Evolutionary conservation across 768 basidiomycete species (phyloP), one percentile per base, ranked within the genome.

Genomic region (Rubroboletus pulcherrimus): DNA sequence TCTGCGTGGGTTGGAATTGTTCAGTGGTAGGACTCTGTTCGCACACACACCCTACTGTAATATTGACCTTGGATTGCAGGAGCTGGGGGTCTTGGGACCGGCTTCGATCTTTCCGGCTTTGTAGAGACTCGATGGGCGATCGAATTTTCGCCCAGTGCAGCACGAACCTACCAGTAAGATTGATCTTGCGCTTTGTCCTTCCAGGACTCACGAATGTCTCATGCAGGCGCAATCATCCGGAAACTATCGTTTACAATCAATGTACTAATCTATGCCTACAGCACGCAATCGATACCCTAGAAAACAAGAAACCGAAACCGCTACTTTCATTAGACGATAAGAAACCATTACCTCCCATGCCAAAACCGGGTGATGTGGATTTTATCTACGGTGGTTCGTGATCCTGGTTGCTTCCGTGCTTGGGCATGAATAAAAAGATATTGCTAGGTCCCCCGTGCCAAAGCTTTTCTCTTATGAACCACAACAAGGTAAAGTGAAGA

Each of bases 81-180:
- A 66, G 89, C 87, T 37, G 89, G 89, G 49, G 89, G 89, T 3
- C 76, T 91, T 7, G 85, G 86, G 4, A 79, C 82, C 35, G 89
- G 89, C 1, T 72, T 91, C 54, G 77, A 82, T 46, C 63, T 83
- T 59, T 83, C 85, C 7, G 77, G 78, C 0, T 82, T 80, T 66
- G 80, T 89, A 7, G 73, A 85, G 17, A 86, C 85, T 1, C 77
- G 74, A 60, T 88, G 85, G 77, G 89, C 87, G 0, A 76, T 90
- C 0, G 89, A 91, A 64, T 81, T 78, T 59, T 80, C 78, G 0
- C 77, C 80, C 15, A 75, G 84, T 52, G 87, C 88, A 33, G 85
- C 87, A 3, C 72, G 72, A 49, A 87, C 87, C 2, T 87, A 83
- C 53, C 64, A 72, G 89, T 89, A 59, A 64, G 77, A 63, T 35